phyloP scores from a whole-genome alignment of 2,329 filamentous ascomycete genomes.

The Arthrinium puccinioides region DNA sequence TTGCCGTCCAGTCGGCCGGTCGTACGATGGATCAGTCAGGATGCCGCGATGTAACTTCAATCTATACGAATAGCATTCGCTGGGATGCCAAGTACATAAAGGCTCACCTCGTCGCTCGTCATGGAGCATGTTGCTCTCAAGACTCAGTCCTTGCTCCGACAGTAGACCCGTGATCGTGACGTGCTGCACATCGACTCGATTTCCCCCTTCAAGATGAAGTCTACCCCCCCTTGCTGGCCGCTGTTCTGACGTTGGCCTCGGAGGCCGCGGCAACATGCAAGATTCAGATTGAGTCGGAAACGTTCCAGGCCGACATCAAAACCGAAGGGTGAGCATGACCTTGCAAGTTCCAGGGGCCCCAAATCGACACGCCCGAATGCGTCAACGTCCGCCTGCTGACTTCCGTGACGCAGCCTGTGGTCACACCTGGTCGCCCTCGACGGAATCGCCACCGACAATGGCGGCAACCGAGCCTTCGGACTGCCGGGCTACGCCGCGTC shows the following conservation, averaged over 20 bases:
- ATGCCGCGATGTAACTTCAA: not conserved
- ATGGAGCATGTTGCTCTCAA: too few relatives aligned
- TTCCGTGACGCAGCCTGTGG: slow-evolving; percentile 27
- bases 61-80: too few relatives aligned
- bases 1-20: not conserved
- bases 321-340: slow-evolving; percentile 4
- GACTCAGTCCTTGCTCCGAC: too few relatives aligned
- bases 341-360: too few relatives aligned
- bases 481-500: slow-evolving; percentile 41
- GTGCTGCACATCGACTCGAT: not conserved
- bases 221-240: not conserved
- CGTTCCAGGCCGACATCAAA: slow-evolving; percentile 4
- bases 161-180: too few relatives aligned
- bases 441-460: slow-evolving; percentile 37
- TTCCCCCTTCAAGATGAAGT: not conserved
- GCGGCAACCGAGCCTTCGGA: slow-evolving; percentile 46
- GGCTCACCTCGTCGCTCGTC: too few relatives aligned
- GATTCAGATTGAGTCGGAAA: slow-evolving; percentile 2
- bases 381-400: not conserved
- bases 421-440: slow-evolving; percentile 38
- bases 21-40: not conserved
- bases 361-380: not conserved
- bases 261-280: not conserved
- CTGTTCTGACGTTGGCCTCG: not conserved
- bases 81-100: too few relatives aligned